Evolutionary conservation across 2,329 filamentous ascomycete species (phyloP), one percentile per base, ranked within the genome.

Genomic region (Epichloe gansuensis): DNA sequence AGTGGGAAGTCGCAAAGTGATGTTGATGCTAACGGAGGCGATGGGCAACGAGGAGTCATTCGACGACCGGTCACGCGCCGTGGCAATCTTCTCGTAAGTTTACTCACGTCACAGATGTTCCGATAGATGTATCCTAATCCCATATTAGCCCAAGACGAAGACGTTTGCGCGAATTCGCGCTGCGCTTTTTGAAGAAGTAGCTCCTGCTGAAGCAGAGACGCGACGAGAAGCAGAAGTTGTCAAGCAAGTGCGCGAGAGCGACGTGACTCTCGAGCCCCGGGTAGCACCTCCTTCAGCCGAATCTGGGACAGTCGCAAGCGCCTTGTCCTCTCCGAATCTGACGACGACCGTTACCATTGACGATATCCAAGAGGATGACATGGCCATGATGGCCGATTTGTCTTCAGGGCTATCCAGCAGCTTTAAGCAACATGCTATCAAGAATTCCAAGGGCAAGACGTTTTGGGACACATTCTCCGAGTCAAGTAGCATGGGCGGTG

Each of bases 201-300:
- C 90, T 0, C 93, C 93, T 0, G 75, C 95, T 9, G 93, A 98
- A 61, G 85, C 86, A 43, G 93, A 98, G 67, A 83, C 89, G 53
- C 84, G 87, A 50, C 85, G 90, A 41, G 93, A 98, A 72, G 90
- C 91, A 39, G 91, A 97, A 68, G 93, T 97, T 5, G 89, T 98
- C 57, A 87, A 89, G 49, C 93, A 96, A 68, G 91, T 97, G 31
- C 86, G 90, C 43, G 93, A 97, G 67, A 91, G 85, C 60, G 91
- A 96, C 62, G 78, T 84, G 57, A 81, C 82, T 48, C 70, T 82
- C 13, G 78, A 80, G 53, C 72, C 66, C 54, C 65, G 66, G 60
- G 62, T 72, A 52, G 56, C 65, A 46, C 58, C 69, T 52, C 53
- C 61, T 58, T 67, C 69, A 11, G 64, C 75, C 47, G 67, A 75